Percentiles rank a stretch among this genome's conserved stretches.
These are phyloP conservation scores for Microcyclosporella mali DNA, from an alignment of 2,329 filamentous ascomycete species.

Conservation along the genomic window DNA sequence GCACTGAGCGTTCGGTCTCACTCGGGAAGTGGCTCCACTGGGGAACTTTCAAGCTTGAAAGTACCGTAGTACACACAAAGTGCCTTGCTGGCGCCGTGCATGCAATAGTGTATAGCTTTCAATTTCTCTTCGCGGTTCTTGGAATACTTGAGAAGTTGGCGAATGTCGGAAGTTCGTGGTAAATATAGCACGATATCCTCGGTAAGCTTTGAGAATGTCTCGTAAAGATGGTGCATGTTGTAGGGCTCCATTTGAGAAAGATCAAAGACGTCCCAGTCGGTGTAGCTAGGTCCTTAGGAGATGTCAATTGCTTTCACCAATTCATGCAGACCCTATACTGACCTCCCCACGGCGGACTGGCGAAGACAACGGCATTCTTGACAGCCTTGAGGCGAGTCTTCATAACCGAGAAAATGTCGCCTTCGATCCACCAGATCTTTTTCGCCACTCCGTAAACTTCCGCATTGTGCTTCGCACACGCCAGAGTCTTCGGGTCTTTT, in stretches of 20 bases:
- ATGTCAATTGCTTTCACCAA: conserved; percentile 1
- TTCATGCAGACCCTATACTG: conserved; percentile 23
- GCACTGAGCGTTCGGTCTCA: no score
- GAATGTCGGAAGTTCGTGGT: conserved; percentile 75
- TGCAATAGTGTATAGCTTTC: conserved; percentile 82
- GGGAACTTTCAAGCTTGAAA: conserved; percentile 29
- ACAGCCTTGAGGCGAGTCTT: conserved; percentile 45
- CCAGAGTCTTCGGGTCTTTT: conserved; percentile 69
- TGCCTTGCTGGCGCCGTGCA: conserved; percentile 79
- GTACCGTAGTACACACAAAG: conserved; percentile 55
- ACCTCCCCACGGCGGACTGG: conserved; percentile 70
- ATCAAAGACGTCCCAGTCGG: conserved; percentile 67
- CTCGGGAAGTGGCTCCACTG: no score
- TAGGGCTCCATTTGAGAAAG: conserved; percentile 86
- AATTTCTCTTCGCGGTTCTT: conserved; percentile 49
- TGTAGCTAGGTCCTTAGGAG: conserved; percentile 55
- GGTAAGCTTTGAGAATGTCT: conserved; percentile 50
- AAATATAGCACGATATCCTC: conserved; percentile 67
- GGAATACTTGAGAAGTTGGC: conserved; percentile 58
- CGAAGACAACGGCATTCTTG: conserved; percentile 57
- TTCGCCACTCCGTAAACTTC: conserved; percentile 71
- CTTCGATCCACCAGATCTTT: conserved; percentile 78
- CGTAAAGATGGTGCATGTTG: conserved; percentile 57
- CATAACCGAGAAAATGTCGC: conserved; percentile 76
- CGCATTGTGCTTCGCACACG: conserved; percentile 90